These are phyloP conservation scores for Raphidocelis subcapitata DNA, from an alignment of 139 green algal species.

Conservation along the genomic window DNA sequence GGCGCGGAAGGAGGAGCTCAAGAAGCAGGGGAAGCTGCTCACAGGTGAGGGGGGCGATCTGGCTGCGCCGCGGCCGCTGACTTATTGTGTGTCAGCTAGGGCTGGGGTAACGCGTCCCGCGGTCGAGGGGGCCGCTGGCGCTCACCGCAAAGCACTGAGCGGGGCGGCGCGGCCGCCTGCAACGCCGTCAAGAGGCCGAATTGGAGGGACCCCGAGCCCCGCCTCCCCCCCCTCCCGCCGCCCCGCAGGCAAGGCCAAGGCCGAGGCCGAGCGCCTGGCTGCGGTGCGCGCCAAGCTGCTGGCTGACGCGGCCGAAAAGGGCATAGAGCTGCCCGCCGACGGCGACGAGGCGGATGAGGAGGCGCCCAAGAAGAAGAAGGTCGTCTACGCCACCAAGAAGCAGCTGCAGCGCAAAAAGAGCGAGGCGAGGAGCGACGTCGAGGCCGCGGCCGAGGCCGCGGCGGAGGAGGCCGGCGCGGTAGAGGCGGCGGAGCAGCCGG, in stretches of 20 bases:
- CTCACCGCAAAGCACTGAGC: too few relatives aligned
- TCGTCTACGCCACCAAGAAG: constrained; percentile 60
- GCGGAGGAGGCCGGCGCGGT: not conserved
- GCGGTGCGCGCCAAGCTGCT: constrained; percentile 86
- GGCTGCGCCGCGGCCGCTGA: too few relatives aligned
- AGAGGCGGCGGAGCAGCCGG: not conserved
- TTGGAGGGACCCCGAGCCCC: not conserved
- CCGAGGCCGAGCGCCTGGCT: constrained; percentile 83
- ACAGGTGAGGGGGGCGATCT: constrained; percentile 33
- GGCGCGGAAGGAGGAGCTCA: constrained; percentile 75
- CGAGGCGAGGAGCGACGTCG: constrained; percentile 11
- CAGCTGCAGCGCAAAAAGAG: constrained; percentile 59
- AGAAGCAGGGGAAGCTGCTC: constrained; percentile 85
- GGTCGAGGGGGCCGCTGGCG: not conserved
- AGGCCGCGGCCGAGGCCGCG: not conserved
- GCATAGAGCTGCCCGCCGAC: constrained; percentile 24
- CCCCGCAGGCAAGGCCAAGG: constrained; percentile 83
- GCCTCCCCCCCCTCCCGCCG: not conserved
- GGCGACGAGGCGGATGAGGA: constrained; percentile 16
- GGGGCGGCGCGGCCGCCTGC: too few relatives aligned
- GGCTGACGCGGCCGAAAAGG: constrained; percentile 59
- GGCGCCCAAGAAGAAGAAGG: constrained; percentile 73
- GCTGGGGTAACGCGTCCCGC: not conserved
- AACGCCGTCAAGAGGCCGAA: too few relatives aligned
- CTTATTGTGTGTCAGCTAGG: too few relatives aligned